Evolutionary conservation across 192 early-diverging fungal species (phyloP).

Genomic region (Dissophora globulifera): DNA sequence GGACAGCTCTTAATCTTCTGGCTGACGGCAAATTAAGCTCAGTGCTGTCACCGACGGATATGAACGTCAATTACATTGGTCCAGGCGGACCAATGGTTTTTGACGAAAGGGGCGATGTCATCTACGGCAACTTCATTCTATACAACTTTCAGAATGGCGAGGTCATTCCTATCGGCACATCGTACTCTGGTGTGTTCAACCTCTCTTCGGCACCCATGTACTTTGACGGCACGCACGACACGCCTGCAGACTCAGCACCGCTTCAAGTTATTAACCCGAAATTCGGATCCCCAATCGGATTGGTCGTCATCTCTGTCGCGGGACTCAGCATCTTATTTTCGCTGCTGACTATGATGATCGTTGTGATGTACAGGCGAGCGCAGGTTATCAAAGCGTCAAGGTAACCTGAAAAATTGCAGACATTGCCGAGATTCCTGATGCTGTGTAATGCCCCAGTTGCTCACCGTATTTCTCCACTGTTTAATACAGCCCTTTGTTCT

Average conservation of each 20-base stretch:
- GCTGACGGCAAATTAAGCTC: constrained; percentile 28
- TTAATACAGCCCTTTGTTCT: constrained; percentile 55
- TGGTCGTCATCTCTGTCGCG: constrained; percentile 40
- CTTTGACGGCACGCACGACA: constrained; percentile 41
- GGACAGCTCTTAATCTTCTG: constrained; percentile 29
- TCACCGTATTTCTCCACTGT: neutral
- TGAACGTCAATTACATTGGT: constrained; percentile 58
- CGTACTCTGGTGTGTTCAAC: constrained; percentile 47
- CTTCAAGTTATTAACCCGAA: constrained; percentile 44
- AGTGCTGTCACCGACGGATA: constrained; percentile 45
- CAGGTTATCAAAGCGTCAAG: constrained; percentile 57
- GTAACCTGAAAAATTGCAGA: constrained; percentile 8
- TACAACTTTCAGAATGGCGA: constrained; percentile 52
- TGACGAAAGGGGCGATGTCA: constrained; percentile 29
- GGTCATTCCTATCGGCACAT: constrained; percentile 35
- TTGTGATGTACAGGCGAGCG: constrained; percentile 46
- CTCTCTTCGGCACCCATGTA: constrained; percentile 46
- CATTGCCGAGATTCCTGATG: too few relatives aligned
- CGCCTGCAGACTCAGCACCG: constrained; percentile 46
- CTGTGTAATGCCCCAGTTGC: too few relatives aligned
- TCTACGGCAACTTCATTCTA: constrained; percentile 54
- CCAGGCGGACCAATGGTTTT: constrained; percentile 54
- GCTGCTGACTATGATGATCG: constrained; percentile 42
- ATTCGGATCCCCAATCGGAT: constrained; percentile 17
- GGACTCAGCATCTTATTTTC: constrained; percentile 44